Base-by-base conservation (phyloP, 2,329 filamentous ascomycete genomes). In the Hymenoscyphus fructigenus region DNA sequence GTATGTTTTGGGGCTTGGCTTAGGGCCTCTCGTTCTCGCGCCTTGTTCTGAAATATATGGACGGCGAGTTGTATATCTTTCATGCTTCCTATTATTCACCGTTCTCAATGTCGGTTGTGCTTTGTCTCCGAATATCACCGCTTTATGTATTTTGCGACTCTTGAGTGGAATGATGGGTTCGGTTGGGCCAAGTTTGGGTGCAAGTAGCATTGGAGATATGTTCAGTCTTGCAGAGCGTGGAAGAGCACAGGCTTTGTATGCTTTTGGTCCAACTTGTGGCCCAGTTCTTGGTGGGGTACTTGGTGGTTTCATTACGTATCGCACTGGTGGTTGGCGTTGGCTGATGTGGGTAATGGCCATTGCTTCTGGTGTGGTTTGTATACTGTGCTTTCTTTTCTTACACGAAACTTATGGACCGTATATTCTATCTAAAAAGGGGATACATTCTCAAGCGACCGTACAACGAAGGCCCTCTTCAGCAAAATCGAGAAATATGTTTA, bases 101-200 rank as follows among this genome's bases (percentile, higher is more conserved):
- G 14, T 55, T 55, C 47, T 55, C n/a, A 55, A 55, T 55, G 47
- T 23, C n/a, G 47, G 47, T 9, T 55, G 47, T 55, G 47, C 47
- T 23, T 17, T 55, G 14, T 55, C 47, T 26, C 47, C 47, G 3
- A 55, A 28, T 17, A 55, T 55, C n/a, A 28, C 47, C 14, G n/a
- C 47, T 4, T 17, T 55, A 23, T 23, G 20, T 17, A 28, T 28
- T 12, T 15, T 55, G 47, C 47, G 47, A 3, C 26, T 55, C 5
- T 23, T 55, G 26, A 23, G 20, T 55, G 47, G 47, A 23, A 55
- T 55, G 47, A 28, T 28, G n/a, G 47, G 47, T 5, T 55, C 47
- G 1, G 47, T 17, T 23, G 47, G 47, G n/a, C 47, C 47, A 55
- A 55, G 20, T 23, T 28, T 55, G 47, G 47, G 47, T 55, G 47